Evolutionary conservation across 495 filamentous ascomycete genomes (phyloP).

Genomic region (Xylaria grammica): DNA sequence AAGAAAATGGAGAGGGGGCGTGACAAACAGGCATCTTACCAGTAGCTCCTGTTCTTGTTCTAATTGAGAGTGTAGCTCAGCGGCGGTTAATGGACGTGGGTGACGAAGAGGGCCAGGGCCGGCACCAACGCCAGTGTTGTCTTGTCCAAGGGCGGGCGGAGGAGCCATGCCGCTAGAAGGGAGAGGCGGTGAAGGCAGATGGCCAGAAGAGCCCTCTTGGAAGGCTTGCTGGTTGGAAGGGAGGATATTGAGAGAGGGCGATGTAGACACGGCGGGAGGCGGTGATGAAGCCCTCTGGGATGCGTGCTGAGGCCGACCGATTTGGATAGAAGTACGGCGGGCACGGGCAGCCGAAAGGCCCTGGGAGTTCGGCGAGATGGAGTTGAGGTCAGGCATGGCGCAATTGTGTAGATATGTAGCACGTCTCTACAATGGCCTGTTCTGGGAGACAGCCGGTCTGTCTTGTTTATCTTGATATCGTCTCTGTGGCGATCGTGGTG

Average conservation of each 20-base stretch:
- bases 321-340: constrained; percentile 35
- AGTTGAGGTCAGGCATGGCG: constrained; percentile 64
- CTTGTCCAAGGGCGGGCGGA: constrained; percentile 41
- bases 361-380: constrained; percentile 61
- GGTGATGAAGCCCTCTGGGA: constrained; percentile 27
- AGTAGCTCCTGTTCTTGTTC: constrained; percentile 96
- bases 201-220: constrained; percentile 52
- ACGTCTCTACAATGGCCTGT: too few species aligned
- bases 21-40: constrained; percentile 54
- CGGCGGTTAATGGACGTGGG: constrained; percentile 81
- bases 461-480: too few species aligned
- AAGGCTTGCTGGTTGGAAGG: constrained; percentile 59
- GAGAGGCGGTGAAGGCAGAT: constrained; percentile 55
- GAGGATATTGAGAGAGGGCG: constrained; percentile 52
- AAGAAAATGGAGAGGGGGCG: background rate
- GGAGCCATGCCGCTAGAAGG: constrained; percentile 44
- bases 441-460: too few species aligned
- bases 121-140: constrained; percentile 62
- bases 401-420: background rate
- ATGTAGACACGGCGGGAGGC: constrained; percentile 31
- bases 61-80: constrained; percentile 82
- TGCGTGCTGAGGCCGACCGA: constrained; percentile 26
- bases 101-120: constrained; percentile 78
- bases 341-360: constrained; percentile 38
- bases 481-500: too few species aligned